Evolutionary conservation across 2,329 filamentous ascomycete species (phyloP), one percentile per base, ranked within the genome.

Genomic region (Penicillium hesseltinei): DNA sequence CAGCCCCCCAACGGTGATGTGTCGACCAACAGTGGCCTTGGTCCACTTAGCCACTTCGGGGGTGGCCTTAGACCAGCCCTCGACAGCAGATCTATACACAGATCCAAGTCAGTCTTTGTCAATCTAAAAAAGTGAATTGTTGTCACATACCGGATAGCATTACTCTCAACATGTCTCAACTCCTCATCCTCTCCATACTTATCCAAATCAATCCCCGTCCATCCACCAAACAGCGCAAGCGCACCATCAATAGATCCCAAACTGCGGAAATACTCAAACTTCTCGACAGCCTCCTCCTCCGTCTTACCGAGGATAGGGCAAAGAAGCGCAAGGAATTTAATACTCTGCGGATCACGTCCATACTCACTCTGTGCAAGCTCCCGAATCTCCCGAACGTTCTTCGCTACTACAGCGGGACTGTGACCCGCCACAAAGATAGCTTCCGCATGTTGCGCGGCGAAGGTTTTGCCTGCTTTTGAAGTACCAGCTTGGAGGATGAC

Each of bases 401-500:
- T 84, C 2, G 82, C 81, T 29, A 87, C 84, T 0, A 87, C 82
- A 1, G 78, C 75, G 0, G 88, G 85, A 1, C 82, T 82, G 68
- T 89, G 87, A 0, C 85, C 85, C 0, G 84, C 86, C 0, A 89
- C 82, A 64, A 90, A 90, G 50, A 90, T 87, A 2, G 82, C 87
- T 66, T 91, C 88, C 0, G 88, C 88, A 67, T 90, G 86, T 62
- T 86, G 83, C 0, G 87, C 85, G 0, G 86, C 87, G 63, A 91
- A 90, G 0, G 75, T 71, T 69, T 87, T 88, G 2, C 87, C 88
- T 0, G 86, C 81, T 49, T 80, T 82, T 0, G 84, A 88, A 0
- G 87, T 88, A 0, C 88, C 88, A 0, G 88, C 88, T 70, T 91
- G 88, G 4, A 90, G 78, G 5, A 90, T 80, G 2, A 90, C 77